Percentiles rank a stretch among this genome's conserved stretches.
Conservation (phyloP, 2,329 filamentous ascomycete species). For the Coniochaeta sp. region DNA sequence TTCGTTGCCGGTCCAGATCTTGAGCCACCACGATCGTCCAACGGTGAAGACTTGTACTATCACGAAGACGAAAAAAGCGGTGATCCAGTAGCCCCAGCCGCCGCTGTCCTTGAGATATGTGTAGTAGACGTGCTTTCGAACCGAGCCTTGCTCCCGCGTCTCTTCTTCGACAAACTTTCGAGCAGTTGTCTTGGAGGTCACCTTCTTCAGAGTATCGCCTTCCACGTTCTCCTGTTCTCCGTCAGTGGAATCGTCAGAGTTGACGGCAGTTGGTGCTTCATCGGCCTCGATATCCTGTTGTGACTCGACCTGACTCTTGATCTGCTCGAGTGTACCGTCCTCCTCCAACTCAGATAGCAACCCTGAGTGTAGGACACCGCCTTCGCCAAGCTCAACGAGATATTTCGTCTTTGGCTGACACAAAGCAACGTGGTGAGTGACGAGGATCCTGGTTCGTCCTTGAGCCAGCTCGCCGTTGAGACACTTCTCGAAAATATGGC, state of each 20-base stretch:
- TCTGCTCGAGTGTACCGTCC: constrained; percentile 47
- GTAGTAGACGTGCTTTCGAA: constrained; percentile 59
- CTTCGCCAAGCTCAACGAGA: constrained; percentile 64
- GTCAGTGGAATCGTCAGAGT: constrained; percentile 41
- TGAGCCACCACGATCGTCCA: constrained; percentile 56
- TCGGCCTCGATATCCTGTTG: constrained; percentile 38
- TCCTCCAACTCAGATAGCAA: constrained; percentile 55
- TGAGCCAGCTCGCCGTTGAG: constrained; percentile 62
- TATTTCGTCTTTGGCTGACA: constrained; percentile 66
- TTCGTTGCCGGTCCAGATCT: constrained; percentile 49
- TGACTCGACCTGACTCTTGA: constrained; percentile 47
- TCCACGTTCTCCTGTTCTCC: constrained; percentile 30
- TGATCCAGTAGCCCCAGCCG: constrained; percentile 50
- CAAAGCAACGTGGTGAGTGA: constrained; percentile 72
- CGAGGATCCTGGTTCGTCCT: constrained; percentile 67
- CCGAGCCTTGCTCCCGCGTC: constrained; percentile 59
- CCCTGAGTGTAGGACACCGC: constrained; percentile 56
- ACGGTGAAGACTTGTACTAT: constrained; percentile 46
- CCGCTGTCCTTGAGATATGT: constrained; percentile 62
- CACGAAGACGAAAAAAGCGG: constrained; percentile 47
- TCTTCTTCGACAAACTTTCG: constrained; percentile 75
- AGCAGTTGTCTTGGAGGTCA: constrained; percentile 40
- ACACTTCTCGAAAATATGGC: constrained; percentile 71
- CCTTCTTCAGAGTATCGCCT: constrained; percentile 37
- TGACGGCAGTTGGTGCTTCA: constrained; percentile 43